A percentile compares a stretch with the other conserved stretches of the same genome.
phyloP scores from a whole-genome alignment of 495 filamentous ascomycete genomes.

The Hypoxylon rickii region DNA sequence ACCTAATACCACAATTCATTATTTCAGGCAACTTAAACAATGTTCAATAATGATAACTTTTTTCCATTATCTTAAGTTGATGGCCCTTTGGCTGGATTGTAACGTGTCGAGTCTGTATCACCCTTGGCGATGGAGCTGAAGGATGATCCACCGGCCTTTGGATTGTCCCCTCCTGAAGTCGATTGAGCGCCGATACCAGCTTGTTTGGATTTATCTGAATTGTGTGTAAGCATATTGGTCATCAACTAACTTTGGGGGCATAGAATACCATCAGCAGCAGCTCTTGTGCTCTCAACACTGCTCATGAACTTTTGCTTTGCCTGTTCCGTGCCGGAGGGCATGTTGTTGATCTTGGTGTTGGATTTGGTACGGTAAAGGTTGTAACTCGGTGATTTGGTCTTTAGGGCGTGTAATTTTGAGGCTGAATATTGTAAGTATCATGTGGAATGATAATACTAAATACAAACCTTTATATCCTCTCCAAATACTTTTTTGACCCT shows the following conservation, averaged over 20 bases:
- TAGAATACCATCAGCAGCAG: slow-evolving; percentile 13
- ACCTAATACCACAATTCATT: too few relatives aligned
- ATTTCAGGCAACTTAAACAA: too few relatives aligned
- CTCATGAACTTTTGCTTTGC: slow-evolving; percentile 31
- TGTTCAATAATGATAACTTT: too few relatives aligned
- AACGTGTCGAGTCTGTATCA: slow-evolving; percentile 21
- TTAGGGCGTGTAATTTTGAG: too few relatives aligned
- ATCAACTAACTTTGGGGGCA: not conserved
- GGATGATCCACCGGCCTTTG: slow-evolving; percentile 29
- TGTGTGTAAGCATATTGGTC: not conserved
- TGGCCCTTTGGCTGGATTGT: slow-evolving; percentile 20
- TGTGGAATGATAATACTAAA: not conserved
- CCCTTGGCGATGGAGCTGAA: slow-evolving; percentile 23
- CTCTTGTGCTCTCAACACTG: slow-evolving; percentile 17
- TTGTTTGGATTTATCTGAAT: slow-evolving; percentile 9
- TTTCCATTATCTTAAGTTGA: too few relatives aligned
- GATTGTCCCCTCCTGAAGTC: slow-evolving; percentile 21
- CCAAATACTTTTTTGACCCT: too few relatives aligned
- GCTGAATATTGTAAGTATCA: not conserved
- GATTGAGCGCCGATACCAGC: slow-evolving; percentile 1
- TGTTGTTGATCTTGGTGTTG: not conserved
- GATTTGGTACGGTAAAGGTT: too few relatives aligned
- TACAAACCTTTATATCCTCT: too few relatives aligned
- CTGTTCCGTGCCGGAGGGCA: slow-evolving; percentile 20
- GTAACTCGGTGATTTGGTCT: not conserved